Base-by-base conservation (phyloP, 169 alveolate species). In the Eimeria praecox region DNA sequence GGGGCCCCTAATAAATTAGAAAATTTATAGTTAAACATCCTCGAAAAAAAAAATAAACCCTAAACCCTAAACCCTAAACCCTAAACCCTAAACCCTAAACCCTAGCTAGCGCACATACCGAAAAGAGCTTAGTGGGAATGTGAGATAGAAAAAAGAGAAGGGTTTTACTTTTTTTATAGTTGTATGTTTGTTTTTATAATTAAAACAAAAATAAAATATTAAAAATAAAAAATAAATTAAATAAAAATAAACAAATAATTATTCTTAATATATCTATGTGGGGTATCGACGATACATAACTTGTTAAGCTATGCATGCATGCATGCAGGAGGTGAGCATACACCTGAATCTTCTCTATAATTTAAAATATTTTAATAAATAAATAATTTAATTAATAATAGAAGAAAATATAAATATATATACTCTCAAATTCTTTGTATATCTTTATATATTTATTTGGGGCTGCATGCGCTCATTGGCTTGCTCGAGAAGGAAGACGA, bases 1-100 rank as follows among this genome's bases (percentile, higher is more conserved):
- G 97, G 96, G 40, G 96, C 91, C 12, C 94, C 95, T 77, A 97
- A 82, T 18, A 89, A 90, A 73, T 97, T 97, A 83, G 94, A 64
- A 92, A 96, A 97, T 18, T 94, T 73, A 56, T 96, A 95, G 85
- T 96, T 64, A 87, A 91, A 85, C 86, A 94, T 77, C n/a, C 18
- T 54, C 54, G n/a, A n/a, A 62, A 14, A 33, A 52, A 52, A 52
- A 49, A 4, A 1, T 24, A 49, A 80, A 59, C 71, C 87, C 42
- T 9, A 52, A 75, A 33, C 24, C 64, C 24, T 24, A 75, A 69
- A 16, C 89, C 89, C 89, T 80, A 8, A 6, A 22, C 86, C 49
- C 18, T 75, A 75, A 75, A 27, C 89, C 64, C 66, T 27, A 62
- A 27, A 5, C n/a, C 40, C 24, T 18, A 42, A 10, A n/a, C n/a